Evolutionary conservation across 352 stramenopile species (phyloP).

Genomic region (Elongisporangium prolatum): DNA sequence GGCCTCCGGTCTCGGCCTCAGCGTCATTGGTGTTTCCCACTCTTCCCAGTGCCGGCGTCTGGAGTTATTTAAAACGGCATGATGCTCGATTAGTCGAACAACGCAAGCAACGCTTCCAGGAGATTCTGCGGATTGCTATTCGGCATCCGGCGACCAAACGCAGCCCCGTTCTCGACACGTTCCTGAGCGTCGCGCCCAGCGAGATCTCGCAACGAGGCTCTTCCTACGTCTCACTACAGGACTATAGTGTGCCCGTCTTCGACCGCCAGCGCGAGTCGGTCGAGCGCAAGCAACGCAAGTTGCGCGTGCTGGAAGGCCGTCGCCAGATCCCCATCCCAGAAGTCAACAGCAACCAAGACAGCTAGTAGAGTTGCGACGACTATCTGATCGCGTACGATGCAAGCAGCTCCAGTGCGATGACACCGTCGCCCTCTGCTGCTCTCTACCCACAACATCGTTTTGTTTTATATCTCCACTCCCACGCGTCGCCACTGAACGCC

Average conservation of each 20-base stretch:
- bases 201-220: conserved; percentile 69
- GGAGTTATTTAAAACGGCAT: conserved; percentile 79
- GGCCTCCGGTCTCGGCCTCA: too few relatives aligned
- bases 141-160: conserved; percentile 65
- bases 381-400: too few relatives aligned
- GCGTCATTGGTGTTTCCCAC: conserved; percentile 4
- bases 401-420: too few relatives aligned
- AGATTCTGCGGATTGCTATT: conserved; percentile 67
- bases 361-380: not conserved
- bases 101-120: conserved; percentile 68
- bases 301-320: conserved; percentile 59
- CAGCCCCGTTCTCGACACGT: conserved; percentile 61
- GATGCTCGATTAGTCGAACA: conserved; percentile 70
- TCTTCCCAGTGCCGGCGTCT: conserved; percentile 67
- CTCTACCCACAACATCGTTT: too few relatives aligned
- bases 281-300: conserved; percentile 69
- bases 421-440: too few relatives aligned
- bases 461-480: too few relatives aligned
- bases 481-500: too few relatives aligned
- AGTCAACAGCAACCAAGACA: not conserved
- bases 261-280: conserved; percentile 75
- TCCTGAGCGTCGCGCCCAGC: conserved; percentile 71
- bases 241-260: conserved; percentile 58
- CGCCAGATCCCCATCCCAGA: conserved; percentile 8
- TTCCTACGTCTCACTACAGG: conserved; percentile 74